phyloP scores from a whole-genome alignment of 2,329 filamentous ascomycete species.

The Microcera coccophila region DNA sequence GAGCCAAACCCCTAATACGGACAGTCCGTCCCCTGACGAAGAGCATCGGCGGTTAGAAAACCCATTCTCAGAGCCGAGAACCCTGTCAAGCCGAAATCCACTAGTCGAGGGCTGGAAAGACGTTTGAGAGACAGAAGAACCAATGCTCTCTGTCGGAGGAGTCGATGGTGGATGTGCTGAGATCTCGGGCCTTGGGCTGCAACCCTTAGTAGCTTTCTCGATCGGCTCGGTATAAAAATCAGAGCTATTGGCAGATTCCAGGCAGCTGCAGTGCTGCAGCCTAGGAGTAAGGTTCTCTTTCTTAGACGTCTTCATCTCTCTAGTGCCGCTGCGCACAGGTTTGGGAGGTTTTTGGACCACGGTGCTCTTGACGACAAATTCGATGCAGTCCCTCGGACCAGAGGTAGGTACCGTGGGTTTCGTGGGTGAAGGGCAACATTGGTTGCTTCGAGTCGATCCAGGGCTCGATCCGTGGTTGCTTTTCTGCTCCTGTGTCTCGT shows the following conservation, averaged over 20 bases:
- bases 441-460: conserved; percentile 24
- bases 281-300: neutral
- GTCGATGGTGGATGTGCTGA: too few relatives aligned
- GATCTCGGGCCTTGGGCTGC: conserved; percentile 4
- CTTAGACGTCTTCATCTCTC: too few relatives aligned
- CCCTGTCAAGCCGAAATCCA: conserved; percentile 16
- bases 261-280: neutral
- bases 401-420: conserved; percentile 31
- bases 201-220: conserved; percentile 4
- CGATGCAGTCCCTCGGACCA: conserved; percentile 48
- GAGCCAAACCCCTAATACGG: conserved; percentile 37
- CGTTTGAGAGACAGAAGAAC: conserved; percentile 10
- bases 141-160: too few relatives aligned
- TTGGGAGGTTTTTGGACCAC: conserved; percentile 2
- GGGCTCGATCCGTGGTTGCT: conserved; percentile 33
- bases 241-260: neutral
- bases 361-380: conserved; percentile 35
- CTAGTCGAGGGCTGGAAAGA: conserved; percentile 18
- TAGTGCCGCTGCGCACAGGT: too few relatives aligned
- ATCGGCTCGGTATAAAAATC: neutral
- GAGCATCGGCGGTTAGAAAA: conserved; percentile 30
- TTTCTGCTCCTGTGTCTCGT: conserved; percentile 32
- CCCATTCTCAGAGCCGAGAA: conserved; percentile 23
- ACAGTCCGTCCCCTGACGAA: conserved; percentile 31
- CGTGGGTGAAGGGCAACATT: conserved; percentile 23